Conservation (phyloP, 1,284 basidiomycete genomes). For the Sanguinoderma infundibulare region DNA sequence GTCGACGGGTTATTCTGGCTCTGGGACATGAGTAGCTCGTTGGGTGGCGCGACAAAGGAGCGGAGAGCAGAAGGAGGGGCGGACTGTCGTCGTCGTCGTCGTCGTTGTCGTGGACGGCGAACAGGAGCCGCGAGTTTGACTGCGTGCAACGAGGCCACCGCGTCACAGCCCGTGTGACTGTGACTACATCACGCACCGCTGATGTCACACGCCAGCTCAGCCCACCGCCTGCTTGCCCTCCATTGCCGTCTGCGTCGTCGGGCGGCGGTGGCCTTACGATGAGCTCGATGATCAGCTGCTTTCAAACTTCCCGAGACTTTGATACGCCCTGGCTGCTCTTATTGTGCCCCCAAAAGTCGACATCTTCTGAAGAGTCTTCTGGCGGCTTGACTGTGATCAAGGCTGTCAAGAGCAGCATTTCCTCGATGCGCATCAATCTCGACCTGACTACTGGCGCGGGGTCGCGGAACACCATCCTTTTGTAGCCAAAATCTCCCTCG, state of each 20-base stretch:
- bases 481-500: background rate
- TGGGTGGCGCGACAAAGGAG: constrained; percentile 9
- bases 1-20: background rate
- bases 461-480: background rate
- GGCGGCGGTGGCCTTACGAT: too few species aligned
- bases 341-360: background rate
- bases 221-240: too few species aligned
- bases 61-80: constrained; percentile 10
- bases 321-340: too few species aligned
- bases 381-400: background rate
- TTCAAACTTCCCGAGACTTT: too few species aligned
- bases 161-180: background rate
- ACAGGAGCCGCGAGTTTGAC: background rate
- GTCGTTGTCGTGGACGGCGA: background rate
- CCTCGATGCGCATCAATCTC: background rate
- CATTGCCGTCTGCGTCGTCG: too few species aligned
- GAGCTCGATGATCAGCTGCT: too few species aligned
- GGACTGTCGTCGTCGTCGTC: constrained; percentile 19
- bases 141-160: background rate
- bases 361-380: too few species aligned
- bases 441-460: background rate
- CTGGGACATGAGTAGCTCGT: constrained; percentile 9
- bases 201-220: too few species aligned
- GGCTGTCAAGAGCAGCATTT: background rate
- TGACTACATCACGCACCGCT: background rate